Evolutionary conservation across 176 grass and related monocot species (phyloP), one percentile per base, ranked within the genome.

Genomic region (Calamus simplicifolius): DNA sequence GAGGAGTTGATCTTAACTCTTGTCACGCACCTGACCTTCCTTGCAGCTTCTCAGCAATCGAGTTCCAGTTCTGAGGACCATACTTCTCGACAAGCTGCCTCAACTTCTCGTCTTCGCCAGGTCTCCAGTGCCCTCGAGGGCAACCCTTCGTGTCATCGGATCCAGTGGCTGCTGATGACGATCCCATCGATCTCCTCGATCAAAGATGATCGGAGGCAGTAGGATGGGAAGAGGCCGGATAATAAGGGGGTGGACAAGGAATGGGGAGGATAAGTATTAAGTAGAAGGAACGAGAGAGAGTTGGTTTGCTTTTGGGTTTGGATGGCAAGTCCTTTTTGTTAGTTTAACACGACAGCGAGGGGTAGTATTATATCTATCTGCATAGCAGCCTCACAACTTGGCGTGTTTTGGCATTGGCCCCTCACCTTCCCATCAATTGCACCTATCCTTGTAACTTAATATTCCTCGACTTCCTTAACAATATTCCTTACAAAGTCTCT

Each of bases 61-160:
- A 70, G 68, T 70, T 70, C 68, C 68, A 70, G 56, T 70, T 70
- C 68, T 70, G 68, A n/a, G 68, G 68, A 8, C 68, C 68, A 14
- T 58, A 60, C 56, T 70, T 23, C 56, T 60, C 55, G 6, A 70
- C 56, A 1, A 70, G 68, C 23, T 51, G 56, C 54, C 68, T 35
- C 25, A 70, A 31, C 56, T 70, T 70, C 23, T 59, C 68, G 3
- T 70, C 68, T 31, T 70, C 68, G 0, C 68, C 48, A 2, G 68
- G 68, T 16, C 48, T 13, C 68, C 68, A 70, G 56, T 70, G 68
- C 4, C 68, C 68, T 17, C 68, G 56, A 3, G 54, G 68, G 68
- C 68, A 70, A 19, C 14, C 4, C 43, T 59, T 70, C 0, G 43
- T 4, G 43, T 50, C 56, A 4, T 59, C 38, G 8, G 18, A 48